Conservation (phyloP, 2,329 filamentous ascomycete genomes). For the Xylaria sp. region DNA sequence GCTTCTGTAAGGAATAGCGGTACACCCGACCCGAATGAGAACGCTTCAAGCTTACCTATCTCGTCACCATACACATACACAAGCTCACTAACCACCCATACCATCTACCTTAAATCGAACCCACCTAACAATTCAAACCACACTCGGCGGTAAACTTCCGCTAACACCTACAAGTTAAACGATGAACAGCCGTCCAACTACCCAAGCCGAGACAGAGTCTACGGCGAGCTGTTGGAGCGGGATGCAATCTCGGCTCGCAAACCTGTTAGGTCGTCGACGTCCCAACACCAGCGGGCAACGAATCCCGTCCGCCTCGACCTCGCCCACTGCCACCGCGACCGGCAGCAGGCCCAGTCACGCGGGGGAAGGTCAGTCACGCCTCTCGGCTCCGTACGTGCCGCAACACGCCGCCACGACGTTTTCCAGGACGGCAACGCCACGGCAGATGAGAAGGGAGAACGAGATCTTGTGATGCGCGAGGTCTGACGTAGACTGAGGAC, state of each 20-base stretch:
- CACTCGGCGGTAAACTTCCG: background rate
- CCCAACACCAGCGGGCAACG: slow-evolving; percentile 9
- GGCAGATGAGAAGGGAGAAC: slow-evolving; percentile 53
- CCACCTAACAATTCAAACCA: background rate
- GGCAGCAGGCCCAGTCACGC: background rate
- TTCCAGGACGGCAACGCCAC: slow-evolving; percentile 56
- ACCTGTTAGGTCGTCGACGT: slow-evolving; percentile 5
- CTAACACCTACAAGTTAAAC: background rate
- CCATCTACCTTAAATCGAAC: background rate
- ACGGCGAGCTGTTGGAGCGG: slow-evolving; percentile 24
- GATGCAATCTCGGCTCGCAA: slow-evolving; percentile 28
- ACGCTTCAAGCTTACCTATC: background rate
- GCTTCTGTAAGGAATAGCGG: background rate
- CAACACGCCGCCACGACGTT: slow-evolving; percentile 57
- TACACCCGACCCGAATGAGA: background rate
- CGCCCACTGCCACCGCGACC: background rate
- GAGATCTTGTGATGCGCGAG: slow-evolving; percentile 43
- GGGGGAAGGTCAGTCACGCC: slow-evolving; percentile 12
- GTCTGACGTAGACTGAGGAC: background rate
- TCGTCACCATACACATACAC: background rate
- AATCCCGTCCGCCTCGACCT: slow-evolving; percentile 3
- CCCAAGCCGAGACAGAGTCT: slow-evolving; percentile 10
- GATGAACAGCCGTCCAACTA: slow-evolving; percentile 20
- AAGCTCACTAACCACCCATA: background rate
- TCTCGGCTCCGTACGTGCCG: slow-evolving; percentile 49